Evolutionary conservation across 495 filamentous ascomycete genomes (phyloP).

Genomic region (Talaromyces borbonicus): DNA sequence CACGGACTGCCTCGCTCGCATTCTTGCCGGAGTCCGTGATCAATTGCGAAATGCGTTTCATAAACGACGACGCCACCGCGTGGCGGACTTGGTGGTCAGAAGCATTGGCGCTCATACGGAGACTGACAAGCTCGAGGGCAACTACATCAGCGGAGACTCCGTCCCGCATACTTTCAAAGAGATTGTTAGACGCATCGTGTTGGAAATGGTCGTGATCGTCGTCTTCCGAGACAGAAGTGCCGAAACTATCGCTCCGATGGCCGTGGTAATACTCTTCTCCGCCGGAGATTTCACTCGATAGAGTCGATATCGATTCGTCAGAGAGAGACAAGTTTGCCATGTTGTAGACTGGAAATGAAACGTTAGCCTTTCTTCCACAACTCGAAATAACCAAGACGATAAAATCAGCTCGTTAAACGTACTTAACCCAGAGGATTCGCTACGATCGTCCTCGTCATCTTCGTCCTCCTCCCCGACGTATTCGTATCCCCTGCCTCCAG

Average conservation of each 20-base stretch:
- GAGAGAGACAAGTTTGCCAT: conserved; percentile 60
- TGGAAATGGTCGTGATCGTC: conserved; percentile 65
- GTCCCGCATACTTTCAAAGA: conserved; percentile 71
- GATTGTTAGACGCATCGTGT: conserved; percentile 71
- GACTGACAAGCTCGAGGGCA: conserved; percentile 78
- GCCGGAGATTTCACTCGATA: conserved; percentile 43
- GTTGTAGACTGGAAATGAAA: conserved; percentile 52
- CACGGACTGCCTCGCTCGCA: conserved; percentile 54
- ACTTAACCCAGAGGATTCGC: conserved; percentile 44
- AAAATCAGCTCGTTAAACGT: conserved; percentile 13
- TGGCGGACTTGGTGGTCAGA: conserved; percentile 78
- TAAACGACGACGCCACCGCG: conserved; percentile 75
- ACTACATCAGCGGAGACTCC: conserved; percentile 72
- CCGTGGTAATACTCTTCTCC: conserved; percentile 17
- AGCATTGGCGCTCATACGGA: conserved; percentile 82
- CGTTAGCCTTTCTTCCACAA: conserved; percentile 7
- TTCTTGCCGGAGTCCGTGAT: conserved; percentile 45
- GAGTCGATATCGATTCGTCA: conserved; percentile 66
- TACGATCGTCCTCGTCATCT: conserved; percentile 34
- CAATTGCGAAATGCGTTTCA: conserved; percentile 67
- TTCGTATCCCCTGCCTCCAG: conserved; percentile 35
- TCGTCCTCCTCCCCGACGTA: conserved; percentile 42
- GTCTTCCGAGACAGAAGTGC: conserved; percentile 48
- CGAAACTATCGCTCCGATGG: conserved; percentile 41
- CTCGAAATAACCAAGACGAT: conserved; percentile 20